These are phyloP conservation scores for Isabelozyma rhagii DNA, from an alignment of 805 yeast species.

Conservation along the genomic window DNA sequence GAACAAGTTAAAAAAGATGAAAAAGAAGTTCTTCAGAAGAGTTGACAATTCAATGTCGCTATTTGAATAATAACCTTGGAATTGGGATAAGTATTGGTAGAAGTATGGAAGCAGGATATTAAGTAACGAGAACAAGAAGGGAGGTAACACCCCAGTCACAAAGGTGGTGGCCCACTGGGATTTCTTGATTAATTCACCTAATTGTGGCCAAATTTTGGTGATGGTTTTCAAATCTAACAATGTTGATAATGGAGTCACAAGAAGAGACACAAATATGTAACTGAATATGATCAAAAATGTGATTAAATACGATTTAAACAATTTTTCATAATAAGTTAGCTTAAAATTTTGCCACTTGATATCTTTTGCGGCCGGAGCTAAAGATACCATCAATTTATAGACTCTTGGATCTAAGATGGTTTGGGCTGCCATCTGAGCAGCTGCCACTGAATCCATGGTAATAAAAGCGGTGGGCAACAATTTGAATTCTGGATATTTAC, in stretches of 20 bases:
- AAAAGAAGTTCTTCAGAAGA: slow-evolving; percentile 56
- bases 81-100: slow-evolving; percentile 46
- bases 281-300: slow-evolving; percentile 45
- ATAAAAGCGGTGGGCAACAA: slow-evolving; percentile 46
- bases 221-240: slow-evolving; percentile 55
- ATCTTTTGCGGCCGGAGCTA: slow-evolving; percentile 49
- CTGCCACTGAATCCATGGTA: slow-evolving; percentile 47
- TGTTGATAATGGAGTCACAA: slow-evolving; percentile 55
- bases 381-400: slow-evolving; percentile 36
- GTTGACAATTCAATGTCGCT: slow-evolving; percentile 59
- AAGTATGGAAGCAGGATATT: slow-evolving; percentile 54
- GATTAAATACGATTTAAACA: slow-evolving; percentile 37
- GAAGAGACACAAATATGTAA: slow-evolving; percentile 51
- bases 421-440: slow-evolving; percentile 50
- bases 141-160: slow-evolving; percentile 62
- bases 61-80: slow-evolving; percentile 53
- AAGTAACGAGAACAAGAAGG: slow-evolving; percentile 54
- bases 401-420: slow-evolving; percentile 45
- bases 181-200: slow-evolving; percentile 49
- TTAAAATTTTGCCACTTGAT: slow-evolving; percentile 46
- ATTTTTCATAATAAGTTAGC: slow-evolving; percentile 34
- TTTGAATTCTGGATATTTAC: slow-evolving; percentile 26
- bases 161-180: slow-evolving; percentile 52
- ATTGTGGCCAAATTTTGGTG: slow-evolving; percentile 55
- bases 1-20: slow-evolving; percentile 58